A percentile compares a stretch with the other conserved stretches of the same genome.
phyloP scores from a whole-genome alignment of 169 alveolate species.

The Cardiosporidium cionae region DNA sequence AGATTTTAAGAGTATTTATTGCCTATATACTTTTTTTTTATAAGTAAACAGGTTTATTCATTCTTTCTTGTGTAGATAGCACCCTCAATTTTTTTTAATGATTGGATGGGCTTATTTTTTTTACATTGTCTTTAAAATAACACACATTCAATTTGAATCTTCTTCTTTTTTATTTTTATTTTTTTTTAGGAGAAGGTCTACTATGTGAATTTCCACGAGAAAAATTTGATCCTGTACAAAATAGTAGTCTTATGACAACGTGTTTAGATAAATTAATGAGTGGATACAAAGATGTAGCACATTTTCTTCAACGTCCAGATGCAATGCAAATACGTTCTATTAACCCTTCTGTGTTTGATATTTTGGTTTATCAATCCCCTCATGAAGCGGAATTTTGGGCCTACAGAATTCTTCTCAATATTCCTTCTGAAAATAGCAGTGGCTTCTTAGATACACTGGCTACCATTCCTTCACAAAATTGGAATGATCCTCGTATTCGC shows the following conservation, averaged over 20 bases:
- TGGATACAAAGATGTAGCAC: slow-evolving; percentile 62
- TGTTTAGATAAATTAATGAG: slow-evolving; percentile 68
- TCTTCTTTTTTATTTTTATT: no score
- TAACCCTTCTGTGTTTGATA: slow-evolving; percentile 18
- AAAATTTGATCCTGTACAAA: slow-evolving; percentile 55
- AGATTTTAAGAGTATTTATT: no score
- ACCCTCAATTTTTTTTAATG: no score
- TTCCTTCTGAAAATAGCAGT: background rate
- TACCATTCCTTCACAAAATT: slow-evolving; percentile 18
- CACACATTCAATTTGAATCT: no score
- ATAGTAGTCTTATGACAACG: slow-evolving; percentile 54
- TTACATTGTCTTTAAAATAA: no score
- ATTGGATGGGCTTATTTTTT: no score
- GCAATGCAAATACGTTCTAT: background rate
- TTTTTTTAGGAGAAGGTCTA: background rate
- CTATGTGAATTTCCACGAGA: background rate
- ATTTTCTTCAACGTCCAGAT: slow-evolving; percentile 7
- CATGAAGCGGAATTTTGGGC: slow-evolving; percentile 75
- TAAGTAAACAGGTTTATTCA: no score
- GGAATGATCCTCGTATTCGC: slow-evolving; percentile 14
- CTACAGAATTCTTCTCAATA: slow-evolving; percentile 52
- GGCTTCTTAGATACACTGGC: slow-evolving; percentile 15
- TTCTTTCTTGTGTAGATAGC: no score
- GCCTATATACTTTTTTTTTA: no score
- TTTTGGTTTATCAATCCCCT: slow-evolving; percentile 56